These are phyloP conservation scores for Kalmanozyma brasiliensis DNA, from an alignment of 1,284 basidiomycete genomes.

Conservation along the genomic window DNA sequence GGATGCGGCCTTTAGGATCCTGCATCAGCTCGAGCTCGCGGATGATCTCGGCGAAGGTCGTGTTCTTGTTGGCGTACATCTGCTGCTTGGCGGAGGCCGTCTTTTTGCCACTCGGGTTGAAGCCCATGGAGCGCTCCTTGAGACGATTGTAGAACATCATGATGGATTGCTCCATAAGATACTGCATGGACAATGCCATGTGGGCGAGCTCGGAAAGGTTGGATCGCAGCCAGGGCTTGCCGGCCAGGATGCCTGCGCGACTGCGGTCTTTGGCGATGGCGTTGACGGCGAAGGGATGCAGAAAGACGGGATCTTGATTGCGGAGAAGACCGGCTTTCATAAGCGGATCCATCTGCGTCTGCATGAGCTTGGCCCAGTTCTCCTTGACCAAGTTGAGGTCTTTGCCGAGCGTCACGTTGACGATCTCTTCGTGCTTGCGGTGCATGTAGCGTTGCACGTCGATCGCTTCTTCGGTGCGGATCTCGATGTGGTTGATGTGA, in stretches of 20 bases:
- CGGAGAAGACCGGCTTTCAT: constrained; percentile 53
- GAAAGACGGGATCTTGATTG: constrained; percentile 48
- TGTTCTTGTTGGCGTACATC: constrained; percentile 71
- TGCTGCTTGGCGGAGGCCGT: constrained; percentile 56
- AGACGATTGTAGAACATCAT: constrained; percentile 65
- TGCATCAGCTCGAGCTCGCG: constrained; percentile 73
- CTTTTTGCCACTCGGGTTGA: constrained; percentile 58
- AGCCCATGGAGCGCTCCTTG: constrained; percentile 68
- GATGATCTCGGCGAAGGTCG: constrained; percentile 75
- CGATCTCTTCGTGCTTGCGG: constrained; percentile 73
- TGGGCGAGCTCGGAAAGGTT: constrained; percentile 43
- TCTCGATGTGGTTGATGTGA: constrained; percentile 96
- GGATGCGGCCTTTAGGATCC: constrained; percentile 71
- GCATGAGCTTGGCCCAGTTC: constrained; percentile 67
- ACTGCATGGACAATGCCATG: constrained; percentile 62
- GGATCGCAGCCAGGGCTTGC: constrained; percentile 36
- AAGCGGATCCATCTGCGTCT: constrained; percentile 52
- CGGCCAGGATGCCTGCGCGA: constrained; percentile 23
- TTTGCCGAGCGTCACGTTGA: constrained; percentile 56
- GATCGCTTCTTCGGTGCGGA: constrained; percentile 88
- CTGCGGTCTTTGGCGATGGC: constrained; percentile 24
- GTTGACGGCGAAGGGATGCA: constrained; percentile 60
- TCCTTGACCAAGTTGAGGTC: constrained; percentile 60
- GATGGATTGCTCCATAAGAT: constrained; percentile 78
- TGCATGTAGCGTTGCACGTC: constrained; percentile 89